Conservation (phyloP, 768 basidiomycete species). For the Mycena albidolilacea region DNA sequence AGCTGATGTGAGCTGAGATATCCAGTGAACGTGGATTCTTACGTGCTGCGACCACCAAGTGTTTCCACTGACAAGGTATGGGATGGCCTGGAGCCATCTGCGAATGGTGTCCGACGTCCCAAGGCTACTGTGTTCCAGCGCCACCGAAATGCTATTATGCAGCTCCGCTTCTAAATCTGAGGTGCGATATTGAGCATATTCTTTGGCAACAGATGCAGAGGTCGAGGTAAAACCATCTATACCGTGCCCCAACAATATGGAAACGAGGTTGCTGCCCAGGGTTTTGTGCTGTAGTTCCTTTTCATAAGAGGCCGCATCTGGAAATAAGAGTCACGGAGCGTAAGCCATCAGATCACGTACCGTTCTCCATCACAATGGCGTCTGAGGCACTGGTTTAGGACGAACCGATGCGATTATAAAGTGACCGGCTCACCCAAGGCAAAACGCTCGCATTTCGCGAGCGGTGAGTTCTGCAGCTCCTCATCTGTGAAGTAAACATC, state of each 20-base stretch:
- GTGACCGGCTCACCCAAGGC: background rate
- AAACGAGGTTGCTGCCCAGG: background rate
- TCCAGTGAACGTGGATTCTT: too few relatives aligned
- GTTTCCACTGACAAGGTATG: too few relatives aligned
- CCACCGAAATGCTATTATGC: too few relatives aligned
- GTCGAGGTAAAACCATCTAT: background rate
- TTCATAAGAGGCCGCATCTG: background rate
- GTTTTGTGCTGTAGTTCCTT: background rate
- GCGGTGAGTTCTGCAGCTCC: background rate
- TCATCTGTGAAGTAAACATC: background rate
- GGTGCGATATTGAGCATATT: background rate
- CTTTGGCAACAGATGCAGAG: background rate
- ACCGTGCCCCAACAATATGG: background rate
- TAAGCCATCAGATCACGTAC: background rate
- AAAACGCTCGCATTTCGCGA: background rate
- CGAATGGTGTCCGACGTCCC: too few relatives aligned
- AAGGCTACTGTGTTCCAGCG: too few relatives aligned
- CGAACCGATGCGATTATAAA: background rate
- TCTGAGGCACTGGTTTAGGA: background rate
- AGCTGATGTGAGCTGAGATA: too few relatives aligned
- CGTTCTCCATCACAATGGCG: background rate
- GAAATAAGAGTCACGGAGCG: background rate
- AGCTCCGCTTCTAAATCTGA: too few relatives aligned
- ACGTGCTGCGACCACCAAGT: too few relatives aligned
- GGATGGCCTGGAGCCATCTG: too few relatives aligned